Base-by-base conservation (phyloP, 108 stramenopile genomes). In the Cyclotella atomus region DNA sequence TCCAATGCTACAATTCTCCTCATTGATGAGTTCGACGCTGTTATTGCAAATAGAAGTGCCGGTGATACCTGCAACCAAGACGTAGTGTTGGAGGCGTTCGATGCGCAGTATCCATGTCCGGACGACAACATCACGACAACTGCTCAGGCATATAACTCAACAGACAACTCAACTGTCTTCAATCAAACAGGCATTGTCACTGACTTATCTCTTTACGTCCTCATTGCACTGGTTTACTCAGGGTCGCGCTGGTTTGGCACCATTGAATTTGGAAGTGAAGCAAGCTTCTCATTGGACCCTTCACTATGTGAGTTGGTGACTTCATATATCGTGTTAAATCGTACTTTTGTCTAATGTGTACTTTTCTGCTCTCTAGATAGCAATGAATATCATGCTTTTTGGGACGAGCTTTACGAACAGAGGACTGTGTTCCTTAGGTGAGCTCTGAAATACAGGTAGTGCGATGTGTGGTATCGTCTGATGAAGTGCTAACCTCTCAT, bases 171-270 rank as follows among this genome's bases (percentile, higher is more conserved):
- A n/a, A n/a, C n/a, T n/a, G n/a, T n/a, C n/a, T n/a, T n/a, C n/a
- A n/a, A n/a, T n/a, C n/a, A n/a, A n/a, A n/a, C n/a, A n/a, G n/a
- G n/a, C n/a, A n/a, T n/a, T n/a, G n/a, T n/a, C n/a, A n/a, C n/a
- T n/a, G n/a, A n/a, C n/a, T n/a, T n/a, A n/a, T n/a, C 15, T 5
- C 7, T 59, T 0, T 59, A 30, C 30, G 56, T 12, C 19, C 12
- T 30, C 33, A 3, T 59, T 2, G 56, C 29, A 30, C 29, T 59
- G 15, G 56, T 59, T 6, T 59, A 59, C 56, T 30, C 56, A 33
- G 56, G 56, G 33, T 59, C 56, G 30, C 29, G 32, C 2, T 59
- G 56, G 56, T 59, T 59, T 59, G 56, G 56, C 14, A 59, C 56
- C 5, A 34, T 34, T 33, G 56, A 59, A 30, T 12, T 32, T 33